Base-by-base conservation (phyloP, 2,329 filamentous ascomycete species). In the Trichophyton simii region DNA sequence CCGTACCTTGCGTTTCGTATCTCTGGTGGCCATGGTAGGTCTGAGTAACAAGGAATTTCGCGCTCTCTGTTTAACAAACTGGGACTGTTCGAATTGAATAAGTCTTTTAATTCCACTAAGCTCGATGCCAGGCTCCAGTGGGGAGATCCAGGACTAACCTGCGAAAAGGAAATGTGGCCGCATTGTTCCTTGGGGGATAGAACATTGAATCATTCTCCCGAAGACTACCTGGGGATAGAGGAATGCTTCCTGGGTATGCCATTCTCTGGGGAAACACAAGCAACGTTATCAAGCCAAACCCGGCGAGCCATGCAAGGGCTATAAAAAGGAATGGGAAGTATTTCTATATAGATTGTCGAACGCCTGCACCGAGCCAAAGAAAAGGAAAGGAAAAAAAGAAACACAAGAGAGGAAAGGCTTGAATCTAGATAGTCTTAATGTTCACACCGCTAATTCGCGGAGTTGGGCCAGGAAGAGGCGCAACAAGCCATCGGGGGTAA, bases 141-240 rank as follows among this genome's bases (percentile, higher is more conserved):
- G 31, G 41, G 25, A 55, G 54, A 22, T 52, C 61, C 38, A 31
- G 41, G 54, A 63, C 62, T 62, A 31, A 66, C 65, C 62, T 66
- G 61, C 62, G 63, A 38, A 62, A 61, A 60, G 63, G 63, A n/a
- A 66, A 65, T 44, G 61, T 57, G 46, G 54, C 41, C 48, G 61
- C 57, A 50, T 62, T 62, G 36, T 58, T 60, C 28, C 60, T 60
- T 28, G 55, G 60, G 5, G 63, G 59, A 48, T 62, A 62, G 54
- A 65, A 63, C 28, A 60, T 58, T 18, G 60, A 58, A 46, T 63
- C 62, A 52, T 58, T 58, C 25, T 41, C 41, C 57, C 58, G 44
- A 34, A 60, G 34, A 44, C 62, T 54, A 57, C 60, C 61, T 60
- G 52, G 58, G 61, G 61, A 66, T 41, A 58, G 44, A 55, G 59